Base-by-base conservation (phyloP, 2,329 filamentous ascomycete species). In the Sclerotinia borealis region DNA sequence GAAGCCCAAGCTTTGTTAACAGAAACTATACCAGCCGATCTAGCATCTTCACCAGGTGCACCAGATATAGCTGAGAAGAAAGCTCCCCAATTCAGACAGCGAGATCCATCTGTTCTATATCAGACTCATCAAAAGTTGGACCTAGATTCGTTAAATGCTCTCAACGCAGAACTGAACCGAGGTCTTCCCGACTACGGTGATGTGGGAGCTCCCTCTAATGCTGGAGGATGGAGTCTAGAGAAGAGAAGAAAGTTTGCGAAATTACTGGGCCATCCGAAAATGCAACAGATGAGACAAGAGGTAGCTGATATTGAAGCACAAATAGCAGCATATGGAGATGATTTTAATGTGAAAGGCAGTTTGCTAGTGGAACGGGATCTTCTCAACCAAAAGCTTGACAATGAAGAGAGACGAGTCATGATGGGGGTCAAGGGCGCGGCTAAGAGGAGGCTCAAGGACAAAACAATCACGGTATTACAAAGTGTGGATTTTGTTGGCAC, bases 61-160 rank as follows among this genome's bases (percentile, higher is more conserved):
- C n/a, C 39, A 34, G n/a, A n/a, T n/a, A n/a, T n/a, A n/a, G n/a
- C 25, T 48, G 56, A 27, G 11, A n/a, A 1, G 19, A 59, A 59
- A 50, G 41, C 45, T 37, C 56, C 56, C 7, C 43, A 27, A 22
- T 37, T 59, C 4, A 48, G 56, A n/a, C 56, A 59, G 19, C 43
- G 56, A 36, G 56, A 59, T 50, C 56, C 56, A 27, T 59, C 41
- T 9, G 56, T 59, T 37, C 15, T 58, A 25, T 58, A 58, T 47
- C 54, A 58, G n/a, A 25, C 39, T 11, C 54, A 58, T 6, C 10
- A 17, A 45, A n/a, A 29, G 19, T 36, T 58, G 29, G 54, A 45
- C 13, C n/a, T 41, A 19, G 39, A 34, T 11, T 11, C 39, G 1
- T 19, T 58, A 25, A 45, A 58, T 22, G 41, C 39, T 19, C 54